These are phyloP conservation scores for Trypanosoma avium DNA, from an alignment of 208 protist genomes.

Conservation along the genomic window DNA sequence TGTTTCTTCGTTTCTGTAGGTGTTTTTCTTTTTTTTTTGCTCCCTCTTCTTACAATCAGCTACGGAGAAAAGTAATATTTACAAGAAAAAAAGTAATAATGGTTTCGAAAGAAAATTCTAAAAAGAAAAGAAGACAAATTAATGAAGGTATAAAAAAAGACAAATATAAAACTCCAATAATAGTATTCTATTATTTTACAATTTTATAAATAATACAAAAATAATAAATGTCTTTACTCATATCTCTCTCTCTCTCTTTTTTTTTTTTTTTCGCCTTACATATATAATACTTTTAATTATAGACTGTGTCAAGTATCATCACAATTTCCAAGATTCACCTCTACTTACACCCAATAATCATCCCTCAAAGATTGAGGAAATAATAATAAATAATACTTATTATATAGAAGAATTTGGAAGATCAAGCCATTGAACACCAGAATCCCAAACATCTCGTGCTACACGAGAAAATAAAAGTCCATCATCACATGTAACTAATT, in stretches of 20 bases:
- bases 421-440: constrained; percentile 14
- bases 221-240: too few species aligned
- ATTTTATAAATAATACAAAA: too few species aligned
- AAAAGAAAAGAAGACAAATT: too few species aligned
- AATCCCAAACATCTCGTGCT: constrained; percentile 13
- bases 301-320: neutral
- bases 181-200: too few species aligned
- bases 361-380: too few species aligned
- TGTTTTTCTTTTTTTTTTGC: neutral
- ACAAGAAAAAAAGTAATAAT: constrained; percentile 8
- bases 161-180: constrained; percentile 1
- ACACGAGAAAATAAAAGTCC: constrained; percentile 25
- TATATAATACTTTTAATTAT: neutral
- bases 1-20: constrained; percentile 7
- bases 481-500: constrained; percentile 16
- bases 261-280: neutral
- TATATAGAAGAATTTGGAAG: neutral
- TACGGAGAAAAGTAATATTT: constrained; percentile 1
- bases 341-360: too few species aligned
- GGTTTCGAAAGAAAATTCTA: too few species aligned
- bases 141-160: constrained; percentile 1
- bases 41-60: neutral
- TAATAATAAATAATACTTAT: neutral
- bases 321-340: too few species aligned
- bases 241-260: neutral